Conservation (phyloP, 352 stramenopile species). For the Saprolegnia parasitica region DNA sequence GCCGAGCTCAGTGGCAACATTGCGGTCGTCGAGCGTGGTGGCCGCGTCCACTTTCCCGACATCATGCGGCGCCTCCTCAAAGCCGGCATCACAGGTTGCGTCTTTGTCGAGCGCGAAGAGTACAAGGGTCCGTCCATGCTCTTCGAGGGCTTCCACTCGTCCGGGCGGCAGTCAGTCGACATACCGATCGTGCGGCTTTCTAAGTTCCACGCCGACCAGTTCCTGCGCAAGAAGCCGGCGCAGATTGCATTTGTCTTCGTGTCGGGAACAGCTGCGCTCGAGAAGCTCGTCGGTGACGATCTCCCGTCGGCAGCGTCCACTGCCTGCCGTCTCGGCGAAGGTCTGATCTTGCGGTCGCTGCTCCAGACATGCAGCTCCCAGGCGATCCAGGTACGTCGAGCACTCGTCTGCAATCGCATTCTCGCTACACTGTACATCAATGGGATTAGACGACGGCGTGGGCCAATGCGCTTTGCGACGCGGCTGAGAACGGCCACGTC, state of each 20-base stretch:
- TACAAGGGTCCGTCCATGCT: constrained; percentile 60
- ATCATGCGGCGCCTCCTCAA: constrained; percentile 69
- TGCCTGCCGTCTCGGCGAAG: constrained; percentile 63
- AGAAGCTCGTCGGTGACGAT: constrained; percentile 61
- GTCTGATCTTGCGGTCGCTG: constrained; percentile 66
- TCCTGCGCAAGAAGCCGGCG: constrained; percentile 48
- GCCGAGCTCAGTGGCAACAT: constrained; percentile 55
- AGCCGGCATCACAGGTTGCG: constrained; percentile 55
- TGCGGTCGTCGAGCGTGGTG: constrained; percentile 69
- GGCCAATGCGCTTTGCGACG: constrained; percentile 72
- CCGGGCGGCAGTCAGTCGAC: constrained; percentile 57
- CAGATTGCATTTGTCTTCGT: constrained; percentile 66
- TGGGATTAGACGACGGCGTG: constrained; percentile 57
- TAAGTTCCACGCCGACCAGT: constrained; percentile 69
- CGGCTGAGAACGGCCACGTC: constrained; percentile 72
- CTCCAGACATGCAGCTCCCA: constrained; percentile 1
- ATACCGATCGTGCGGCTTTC: constrained; percentile 77
- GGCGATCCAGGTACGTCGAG: not conserved
- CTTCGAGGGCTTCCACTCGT: constrained; percentile 86
- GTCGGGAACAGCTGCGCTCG: constrained; percentile 61
- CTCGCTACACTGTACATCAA: not conserved
- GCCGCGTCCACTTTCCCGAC: constrained; percentile 77
- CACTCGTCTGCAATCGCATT: not conserved
- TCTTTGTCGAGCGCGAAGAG: constrained; percentile 68
- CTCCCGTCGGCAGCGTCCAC: constrained; percentile 68